Evolutionary conservation across 371 early-diverging fungal species (phyloP).

Genomic region (Rhizopus stolonifer): DNA sequence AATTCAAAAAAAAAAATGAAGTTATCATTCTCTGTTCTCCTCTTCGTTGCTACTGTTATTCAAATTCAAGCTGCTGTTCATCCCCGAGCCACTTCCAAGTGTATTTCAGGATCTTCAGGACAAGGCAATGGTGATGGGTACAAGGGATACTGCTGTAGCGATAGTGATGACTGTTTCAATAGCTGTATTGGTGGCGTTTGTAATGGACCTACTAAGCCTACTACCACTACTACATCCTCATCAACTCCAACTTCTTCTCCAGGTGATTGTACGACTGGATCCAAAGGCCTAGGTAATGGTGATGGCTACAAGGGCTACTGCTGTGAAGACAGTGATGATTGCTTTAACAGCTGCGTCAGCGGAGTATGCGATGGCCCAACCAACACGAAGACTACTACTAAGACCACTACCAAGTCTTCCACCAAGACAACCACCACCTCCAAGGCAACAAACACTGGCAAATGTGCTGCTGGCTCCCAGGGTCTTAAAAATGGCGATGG

Average conservation of each 20-base stretch:
- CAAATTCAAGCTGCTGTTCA: constrained; percentile 1
- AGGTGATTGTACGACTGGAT: constrained; percentile 15
- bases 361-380: constrained; percentile 7
- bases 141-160: constrained; percentile 13
- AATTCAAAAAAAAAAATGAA: neutral
- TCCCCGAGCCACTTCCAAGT: neutral
- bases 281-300: constrained; percentile 11
- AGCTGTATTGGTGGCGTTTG: constrained; percentile 4
- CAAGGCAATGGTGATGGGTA: constrained; percentile 12
- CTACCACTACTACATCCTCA: neutral
- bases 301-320: constrained; percentile 21
- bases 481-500: constrained; percentile 13
- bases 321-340: constrained; percentile 20
- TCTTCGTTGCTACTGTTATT: constrained; percentile 1
- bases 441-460: neutral
- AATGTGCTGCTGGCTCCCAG: constrained; percentile 12
- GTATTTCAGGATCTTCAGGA: constrained; percentile 6
- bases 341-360: constrained; percentile 10
- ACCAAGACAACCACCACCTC: neutral
- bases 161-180: constrained; percentile 7
- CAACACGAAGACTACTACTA: constrained; percentile 2
- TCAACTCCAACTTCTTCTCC: constrained; percentile 1
- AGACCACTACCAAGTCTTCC: neutral
- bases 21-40: neutral
- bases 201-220: constrained; percentile 10